Evolutionary conservation across 192 early-diverging fungal genomes (phyloP).

Genomic region (Jimgerdemannia lactiflua): DNA sequence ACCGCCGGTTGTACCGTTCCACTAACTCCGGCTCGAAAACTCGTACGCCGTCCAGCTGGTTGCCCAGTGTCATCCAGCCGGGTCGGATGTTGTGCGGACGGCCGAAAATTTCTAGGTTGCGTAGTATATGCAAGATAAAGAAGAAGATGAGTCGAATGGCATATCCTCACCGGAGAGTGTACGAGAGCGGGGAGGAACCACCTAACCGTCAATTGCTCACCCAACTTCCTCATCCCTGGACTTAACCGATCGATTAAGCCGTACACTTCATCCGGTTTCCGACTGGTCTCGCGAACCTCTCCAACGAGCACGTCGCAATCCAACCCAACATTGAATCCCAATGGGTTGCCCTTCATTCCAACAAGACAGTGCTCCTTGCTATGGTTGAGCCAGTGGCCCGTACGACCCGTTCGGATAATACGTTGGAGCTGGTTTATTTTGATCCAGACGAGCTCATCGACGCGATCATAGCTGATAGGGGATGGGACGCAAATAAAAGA

Average conservation of each 20-base stretch:
- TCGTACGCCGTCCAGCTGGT: conserved; percentile 54
- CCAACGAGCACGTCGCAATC: conserved; percentile 60
- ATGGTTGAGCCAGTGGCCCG: conserved; percentile 68
- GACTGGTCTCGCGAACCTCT: conserved; percentile 57
- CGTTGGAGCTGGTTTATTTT: conserved; percentile 63
- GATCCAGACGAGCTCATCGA: conserved; percentile 65
- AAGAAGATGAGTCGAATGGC: not conserved
- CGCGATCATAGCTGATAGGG: conserved; percentile 36
- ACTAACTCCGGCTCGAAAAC: conserved; percentile 51
- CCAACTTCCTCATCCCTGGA: conserved; percentile 52
- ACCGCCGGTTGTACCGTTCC: conserved; percentile 23
- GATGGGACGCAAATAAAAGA: not conserved
- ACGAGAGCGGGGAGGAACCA: too few species aligned
- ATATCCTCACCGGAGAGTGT: too few species aligned
- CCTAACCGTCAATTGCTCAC: conserved; percentile 8
- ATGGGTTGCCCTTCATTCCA: conserved; percentile 48
- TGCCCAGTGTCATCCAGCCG: conserved; percentile 64
- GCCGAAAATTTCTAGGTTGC: conserved; percentile 53
- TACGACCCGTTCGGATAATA: conserved; percentile 58
- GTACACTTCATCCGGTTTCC: conserved; percentile 64
- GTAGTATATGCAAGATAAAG: not conserved
- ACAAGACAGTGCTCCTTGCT: conserved; percentile 65
- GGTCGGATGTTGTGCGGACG: conserved; percentile 54
- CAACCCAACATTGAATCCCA: conserved; percentile 35
- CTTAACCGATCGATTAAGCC: conserved; percentile 53